Base-by-base conservation (phyloP, 495 filamentous ascomycete genomes). In the Penicillium angulare region DNA sequence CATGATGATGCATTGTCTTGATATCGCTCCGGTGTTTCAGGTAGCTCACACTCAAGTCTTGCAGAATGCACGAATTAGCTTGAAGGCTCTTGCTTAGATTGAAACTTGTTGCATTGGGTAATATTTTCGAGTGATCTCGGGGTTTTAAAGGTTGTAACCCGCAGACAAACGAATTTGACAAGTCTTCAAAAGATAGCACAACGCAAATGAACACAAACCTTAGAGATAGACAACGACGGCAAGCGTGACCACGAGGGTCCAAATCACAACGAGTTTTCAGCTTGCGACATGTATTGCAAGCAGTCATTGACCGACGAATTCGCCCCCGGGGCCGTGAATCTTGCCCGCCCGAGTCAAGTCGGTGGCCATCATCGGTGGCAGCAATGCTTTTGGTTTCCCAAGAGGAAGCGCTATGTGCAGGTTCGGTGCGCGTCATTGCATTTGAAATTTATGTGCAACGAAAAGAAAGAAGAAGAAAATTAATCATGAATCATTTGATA, bases 251-350 rank as follows among this genome's bases (percentile, higher is more conserved):
- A 3, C 68, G 64, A 5, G 70, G 68, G 53, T 71, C 68, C 17
- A 71, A 41, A 47, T 73, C 70, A 42, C 70, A 73, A 20, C 70
- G 61, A 15, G 70, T 73, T 49, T 73, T 73, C 47, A 73, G 61
- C 61, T 73, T 73, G 53, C 70, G 70, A 47, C 70, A 73, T 26
- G 70, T 73, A 57, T 73, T 63, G 56, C 70, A 73, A 9, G 70
- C 70, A 12, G 68, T 73, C 68, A 71, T 71, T 7, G 70, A 71
- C n/a, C 70, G 68, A 33, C 68, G 66, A 32, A 73, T 71, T 10
- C 70, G 66, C 8, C 65, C 66, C 45, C 67, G 60, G 3, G 68
- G 66, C n/a, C 68, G 61, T 16, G 48, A 20, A 44, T 69, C 67
- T 12, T 65, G 59, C 41, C 55, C 56, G 61, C 57, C 55, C 49